Percentiles rank a stretch among this genome's conserved stretches.
phyloP scores from a whole-genome alignment of 1,284 basidiomycete species.

The Takashimella koratensis region DNA sequence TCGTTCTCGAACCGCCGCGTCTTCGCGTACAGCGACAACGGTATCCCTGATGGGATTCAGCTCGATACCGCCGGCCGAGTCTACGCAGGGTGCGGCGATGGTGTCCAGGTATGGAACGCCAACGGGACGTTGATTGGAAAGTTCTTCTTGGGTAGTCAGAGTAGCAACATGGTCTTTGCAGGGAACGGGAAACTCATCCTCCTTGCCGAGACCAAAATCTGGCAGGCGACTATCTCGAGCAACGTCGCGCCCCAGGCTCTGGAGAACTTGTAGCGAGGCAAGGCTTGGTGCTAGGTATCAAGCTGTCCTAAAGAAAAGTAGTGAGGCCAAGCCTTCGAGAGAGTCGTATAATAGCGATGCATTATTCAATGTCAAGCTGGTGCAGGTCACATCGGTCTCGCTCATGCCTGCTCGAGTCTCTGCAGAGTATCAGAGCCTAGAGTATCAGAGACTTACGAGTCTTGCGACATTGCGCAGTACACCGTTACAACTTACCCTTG shows the following conservation, averaged over 20 bases:
- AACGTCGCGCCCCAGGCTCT: background rate
- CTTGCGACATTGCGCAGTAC: no score
- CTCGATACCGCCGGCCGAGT: slow-evolving; percentile 63
- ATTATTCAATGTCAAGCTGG: no score
- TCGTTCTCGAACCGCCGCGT: slow-evolving; percentile 24
- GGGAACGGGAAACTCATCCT: background rate
- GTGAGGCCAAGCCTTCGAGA: no score
- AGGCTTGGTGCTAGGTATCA: no score
- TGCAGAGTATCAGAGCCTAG: no score
- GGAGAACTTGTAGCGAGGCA: no score
- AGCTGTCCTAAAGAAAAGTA: no score
- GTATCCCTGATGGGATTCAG: slow-evolving; percentile 60
- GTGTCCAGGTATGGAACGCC: slow-evolving; percentile 66
- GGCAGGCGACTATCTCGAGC: background rate
- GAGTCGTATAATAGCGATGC: no score
- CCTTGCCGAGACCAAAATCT: background rate
- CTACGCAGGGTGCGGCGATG: slow-evolving; percentile 66
- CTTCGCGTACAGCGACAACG: slow-evolving; percentile 66
- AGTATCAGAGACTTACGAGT: no score
- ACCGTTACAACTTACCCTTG: no score
- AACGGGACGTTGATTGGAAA: slow-evolving; percentile 67
- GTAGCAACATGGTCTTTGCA: slow-evolving; percentile 52
- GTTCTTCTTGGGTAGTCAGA: slow-evolving; percentile 60
- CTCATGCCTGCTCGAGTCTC: no score
- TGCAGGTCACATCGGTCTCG: no score